These are phyloP conservation scores for Tylopilus sp. DNA, from an alignment of 1,284 basidiomycete species.

Conservation along the genomic window DNA sequence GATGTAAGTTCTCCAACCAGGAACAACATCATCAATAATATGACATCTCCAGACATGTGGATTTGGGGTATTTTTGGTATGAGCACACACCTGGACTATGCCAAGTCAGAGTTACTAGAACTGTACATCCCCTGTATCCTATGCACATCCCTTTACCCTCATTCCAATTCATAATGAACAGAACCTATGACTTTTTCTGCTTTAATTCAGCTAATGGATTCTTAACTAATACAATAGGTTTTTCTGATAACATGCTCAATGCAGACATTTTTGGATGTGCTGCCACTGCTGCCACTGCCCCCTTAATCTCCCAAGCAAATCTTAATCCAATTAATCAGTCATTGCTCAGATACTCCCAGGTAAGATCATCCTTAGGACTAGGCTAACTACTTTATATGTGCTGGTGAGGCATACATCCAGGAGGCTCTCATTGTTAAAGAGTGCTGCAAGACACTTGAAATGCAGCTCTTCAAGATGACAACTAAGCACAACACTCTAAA, in stretches of 20 bases:
- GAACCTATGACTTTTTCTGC: background rate
- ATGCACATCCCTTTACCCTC: background rate
- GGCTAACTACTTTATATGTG: background rate
- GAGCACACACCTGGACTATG: too few species aligned
- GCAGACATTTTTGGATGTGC: background rate
- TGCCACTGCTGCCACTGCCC: background rate
- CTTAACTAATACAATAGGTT: background rate
- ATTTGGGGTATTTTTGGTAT: too few species aligned
- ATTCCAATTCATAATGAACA: background rate
- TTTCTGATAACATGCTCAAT: background rate
- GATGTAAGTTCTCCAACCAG: too few species aligned
- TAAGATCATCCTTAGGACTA: background rate
- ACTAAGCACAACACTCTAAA: background rate
- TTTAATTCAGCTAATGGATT: background rate
- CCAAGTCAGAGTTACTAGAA: background rate
- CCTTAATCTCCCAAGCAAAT: background rate
- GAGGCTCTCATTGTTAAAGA: background rate
- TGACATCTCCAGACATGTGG: too few species aligned
- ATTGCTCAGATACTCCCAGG: background rate
- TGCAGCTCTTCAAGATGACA: background rate
- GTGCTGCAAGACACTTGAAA: background rate
- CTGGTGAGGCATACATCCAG: constrained; percentile 1
- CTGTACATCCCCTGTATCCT: background rate
- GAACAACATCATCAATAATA: too few species aligned
- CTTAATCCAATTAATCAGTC: background rate